Evolutionary conservation across 2,329 filamentous ascomycete genomes (phyloP), one percentile per base, ranked within the genome.

Genomic region (Apiospora koreana): DNA sequence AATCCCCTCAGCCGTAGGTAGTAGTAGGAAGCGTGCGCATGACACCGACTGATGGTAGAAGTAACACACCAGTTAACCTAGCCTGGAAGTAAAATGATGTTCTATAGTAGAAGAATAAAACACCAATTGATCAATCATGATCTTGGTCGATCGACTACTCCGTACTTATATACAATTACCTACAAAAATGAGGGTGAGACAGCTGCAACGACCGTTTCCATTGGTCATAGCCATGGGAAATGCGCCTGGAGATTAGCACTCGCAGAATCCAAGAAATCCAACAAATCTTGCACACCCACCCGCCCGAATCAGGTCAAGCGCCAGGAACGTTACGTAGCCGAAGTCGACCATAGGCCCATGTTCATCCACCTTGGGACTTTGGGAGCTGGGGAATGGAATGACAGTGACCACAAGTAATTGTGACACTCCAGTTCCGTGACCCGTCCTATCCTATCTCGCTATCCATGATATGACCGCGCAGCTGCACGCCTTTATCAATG

Each of bases 261-360:
- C 50, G 18, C 62, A 43, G 38, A 48, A 28, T 62, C 35, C 35
- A 38, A 38, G 9, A 38, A 38, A 38, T 38, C 38, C 38, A 41
- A 41, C 9, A 41, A 41, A 41, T 68, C 50, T 43, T 45, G 45
- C 41, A 42, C 68, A 50, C 65, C 38, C 54, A 35, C 62, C 69
- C 69, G 73, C 72, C 74, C 75, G 45, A 72, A 76, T 76, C 68
- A 73, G 76, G 74, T 71, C 72, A 75, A 75, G 76, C 75, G 76
- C 72, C 75, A 75, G 76, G 73, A 68, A 69, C 71, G 69, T n/a
- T 50, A 58, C 58, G 48, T 38, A 62, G 31, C 54, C 54, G 31
- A 38, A 62, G 45, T 43, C 62, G 43, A 43, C 50, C 28, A 45
- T 41, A 46, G 67, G 67, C 48, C 68, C 68, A 38, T 65, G 68